Evolutionary conservation across 2,329 filamentous ascomycete species (phyloP).

Genomic region (Microdochium trichocladiopsis): DNA sequence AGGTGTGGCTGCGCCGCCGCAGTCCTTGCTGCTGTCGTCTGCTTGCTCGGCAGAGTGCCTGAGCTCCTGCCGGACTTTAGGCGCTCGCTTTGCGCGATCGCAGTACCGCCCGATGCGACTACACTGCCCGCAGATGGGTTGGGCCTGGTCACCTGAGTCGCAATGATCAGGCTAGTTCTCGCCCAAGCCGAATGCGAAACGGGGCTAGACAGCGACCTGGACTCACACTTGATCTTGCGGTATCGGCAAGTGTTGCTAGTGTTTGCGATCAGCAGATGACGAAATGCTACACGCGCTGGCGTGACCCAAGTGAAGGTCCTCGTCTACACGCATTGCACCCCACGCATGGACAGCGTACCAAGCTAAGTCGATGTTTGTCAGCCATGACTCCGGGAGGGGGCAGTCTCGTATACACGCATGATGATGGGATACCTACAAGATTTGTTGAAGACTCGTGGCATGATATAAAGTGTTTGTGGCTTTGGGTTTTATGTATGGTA

Average conservation of each 20-base stretch:
- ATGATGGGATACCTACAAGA: neutral
- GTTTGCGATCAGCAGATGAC: no score
- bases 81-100: conserved; percentile 17
- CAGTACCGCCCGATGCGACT: conserved; percentile 22
- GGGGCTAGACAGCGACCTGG: no score
- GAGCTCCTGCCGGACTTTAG: neutral
- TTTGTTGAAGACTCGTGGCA: neutral
- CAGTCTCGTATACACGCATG: no score
- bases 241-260: conserved; percentile 27
- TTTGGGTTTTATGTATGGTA: no score
- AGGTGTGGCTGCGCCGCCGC: neutral
- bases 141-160: conserved; percentile 20
- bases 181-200: no score
- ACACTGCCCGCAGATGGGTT: conserved; percentile 25
- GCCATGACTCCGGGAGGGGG: neutral
- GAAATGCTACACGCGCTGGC: no score
- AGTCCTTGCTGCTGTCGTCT: no score
- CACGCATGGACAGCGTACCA: no score
- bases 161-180: no score
- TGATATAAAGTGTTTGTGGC: no score
- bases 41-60: conserved; percentile 1
- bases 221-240: conserved; percentile 27
- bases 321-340: neutral
- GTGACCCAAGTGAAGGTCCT: no score
- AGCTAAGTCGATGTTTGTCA: neutral